Conservation (phyloP, 2,329 filamentous ascomycete genomes). For the Trichoderma polysporum region DNA sequence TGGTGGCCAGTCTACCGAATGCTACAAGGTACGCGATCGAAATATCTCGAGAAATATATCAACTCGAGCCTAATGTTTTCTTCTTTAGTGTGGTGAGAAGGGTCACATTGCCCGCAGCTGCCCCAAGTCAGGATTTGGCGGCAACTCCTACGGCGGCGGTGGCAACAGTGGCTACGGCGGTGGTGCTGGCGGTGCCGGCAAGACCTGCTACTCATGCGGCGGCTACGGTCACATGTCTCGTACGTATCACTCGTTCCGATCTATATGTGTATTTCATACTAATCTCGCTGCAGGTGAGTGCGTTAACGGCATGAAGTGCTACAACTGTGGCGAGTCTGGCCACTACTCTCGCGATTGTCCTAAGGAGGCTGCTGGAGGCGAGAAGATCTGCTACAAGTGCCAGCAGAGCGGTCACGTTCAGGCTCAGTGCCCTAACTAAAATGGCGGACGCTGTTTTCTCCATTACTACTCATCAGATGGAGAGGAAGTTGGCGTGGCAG, state of each 20-base stretch:
- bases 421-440: constrained; percentile 80
- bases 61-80: constrained; percentile 18
- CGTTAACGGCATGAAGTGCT: constrained; percentile 99
- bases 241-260: constrained; percentile 38
- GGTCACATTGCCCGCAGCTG: constrained; percentile 96
- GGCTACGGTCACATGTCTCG: constrained; percentile 96
- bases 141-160: constrained; percentile 38
- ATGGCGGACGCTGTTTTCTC: constrained; percentile 29
- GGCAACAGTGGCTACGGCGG: constrained; percentile 50
- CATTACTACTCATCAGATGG: constrained; percentile 19
- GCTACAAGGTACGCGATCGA: constrained; percentile 69
- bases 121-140: constrained; percentile 62
- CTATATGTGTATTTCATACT: constrained; percentile 13
- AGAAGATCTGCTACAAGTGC: constrained; percentile 99
- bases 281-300: constrained; percentile 66
- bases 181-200: constrained; percentile 59
- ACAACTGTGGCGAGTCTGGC: constrained; percentile 94
- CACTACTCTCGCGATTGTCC: constrained; percentile 96
- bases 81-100: constrained; percentile 76
- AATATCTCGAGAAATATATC: background rate
- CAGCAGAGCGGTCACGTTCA: constrained; percentile 84
- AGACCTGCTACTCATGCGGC: constrained; percentile 98
- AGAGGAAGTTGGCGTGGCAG: constrained; percentile 41
- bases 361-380: constrained; percentile 78
- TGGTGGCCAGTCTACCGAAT: constrained; percentile 62